Evolutionary conservation across 2,329 filamentous ascomycete genomes (phyloP).

Genomic region (Fusarium aywerte): DNA sequence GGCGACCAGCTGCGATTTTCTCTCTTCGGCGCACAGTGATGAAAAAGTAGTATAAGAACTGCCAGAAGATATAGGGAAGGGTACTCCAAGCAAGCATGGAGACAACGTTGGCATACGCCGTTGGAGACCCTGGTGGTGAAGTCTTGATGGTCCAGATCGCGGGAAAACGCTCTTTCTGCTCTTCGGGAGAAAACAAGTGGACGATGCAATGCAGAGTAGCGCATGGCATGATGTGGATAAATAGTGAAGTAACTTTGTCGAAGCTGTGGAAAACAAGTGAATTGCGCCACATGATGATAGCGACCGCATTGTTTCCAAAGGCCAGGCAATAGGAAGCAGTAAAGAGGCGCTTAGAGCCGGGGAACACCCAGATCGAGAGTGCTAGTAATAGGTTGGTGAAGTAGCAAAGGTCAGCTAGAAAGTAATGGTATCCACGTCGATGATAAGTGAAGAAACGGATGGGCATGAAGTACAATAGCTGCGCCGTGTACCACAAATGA

Average conservation of each 20-base stretch:
- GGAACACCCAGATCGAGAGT: constrained; percentile 89
- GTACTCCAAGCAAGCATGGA: constrained; percentile 97
- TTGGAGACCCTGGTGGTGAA: constrained; percentile 73
- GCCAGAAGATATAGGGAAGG: constrained; percentile 92
- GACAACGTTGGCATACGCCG: constrained; percentile 78
- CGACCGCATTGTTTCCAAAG: constrained; percentile 95
- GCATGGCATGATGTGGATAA: constrained; percentile 99
- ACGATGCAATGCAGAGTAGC: constrained; percentile 92
- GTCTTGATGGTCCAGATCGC: constrained; percentile 85
- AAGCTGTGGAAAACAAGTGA: constrained; percentile 98
- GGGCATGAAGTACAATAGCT: constrained; percentile 96
- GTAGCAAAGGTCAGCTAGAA: constrained; percentile 96
- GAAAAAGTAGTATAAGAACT: constrained; percentile 90
- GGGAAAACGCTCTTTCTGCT: constrained; percentile 78
- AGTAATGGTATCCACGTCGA: constrained; percentile 93
- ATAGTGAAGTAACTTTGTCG: constrained; percentile 98
- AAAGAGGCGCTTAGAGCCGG: constrained; percentile 88
- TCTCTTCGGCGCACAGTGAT: constrained; percentile 95
- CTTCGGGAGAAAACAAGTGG: constrained; percentile 76
- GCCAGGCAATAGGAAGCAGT: constrained; percentile 92
- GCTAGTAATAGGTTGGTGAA: constrained; percentile 92
- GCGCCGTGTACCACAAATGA: constrained; percentile 89
- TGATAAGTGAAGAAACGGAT: constrained; percentile 93
- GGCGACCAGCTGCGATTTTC: constrained; percentile 94
- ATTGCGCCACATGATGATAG: constrained; percentile 99